A percentile compares a stretch with the other conserved stretches of the same genome.
phyloP scores from a whole-genome alignment of 2,329 filamentous ascomycete genomes.

The Zasmidium cellare region DNA sequence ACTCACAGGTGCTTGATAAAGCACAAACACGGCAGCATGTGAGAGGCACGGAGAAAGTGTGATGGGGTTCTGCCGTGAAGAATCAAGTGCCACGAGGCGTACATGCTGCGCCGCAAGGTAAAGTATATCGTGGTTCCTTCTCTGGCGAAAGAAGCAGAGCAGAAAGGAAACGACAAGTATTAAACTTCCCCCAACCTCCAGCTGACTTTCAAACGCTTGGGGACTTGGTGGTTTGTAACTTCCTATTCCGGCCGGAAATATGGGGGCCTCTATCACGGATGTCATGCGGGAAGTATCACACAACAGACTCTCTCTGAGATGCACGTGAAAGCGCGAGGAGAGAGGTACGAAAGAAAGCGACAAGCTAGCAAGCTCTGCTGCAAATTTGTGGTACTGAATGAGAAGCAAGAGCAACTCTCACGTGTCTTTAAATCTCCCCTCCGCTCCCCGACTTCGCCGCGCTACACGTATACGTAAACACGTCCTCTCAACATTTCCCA shows the following conservation, averaged over 20 bases:
- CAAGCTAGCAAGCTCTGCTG: background rate
- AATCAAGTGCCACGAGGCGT: too few relatives aligned
- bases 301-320: background rate
- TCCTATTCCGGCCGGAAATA: background rate
- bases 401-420: background rate
- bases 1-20: too few relatives aligned
- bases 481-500: too few relatives aligned
- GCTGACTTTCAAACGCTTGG: background rate
- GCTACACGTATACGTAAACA: too few relatives aligned
- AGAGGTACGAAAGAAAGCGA: background rate
- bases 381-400: background rate
- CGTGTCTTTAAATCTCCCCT: background rate
- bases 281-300: background rate
- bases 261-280: background rate
- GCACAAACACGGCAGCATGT: too few relatives aligned
- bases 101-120: background rate
- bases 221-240: background rate
- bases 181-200: background rate
- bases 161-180: too few relatives aligned
- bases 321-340: background rate
- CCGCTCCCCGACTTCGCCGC: too few relatives aligned
- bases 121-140: too few relatives aligned
- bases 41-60: too few relatives aligned
- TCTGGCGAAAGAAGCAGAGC: too few relatives aligned
- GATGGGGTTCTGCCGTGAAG: background rate